phyloP scores from a whole-genome alignment of 2,329 filamentous ascomycete species.

The Conoideocrella luteorostrata region DNA sequence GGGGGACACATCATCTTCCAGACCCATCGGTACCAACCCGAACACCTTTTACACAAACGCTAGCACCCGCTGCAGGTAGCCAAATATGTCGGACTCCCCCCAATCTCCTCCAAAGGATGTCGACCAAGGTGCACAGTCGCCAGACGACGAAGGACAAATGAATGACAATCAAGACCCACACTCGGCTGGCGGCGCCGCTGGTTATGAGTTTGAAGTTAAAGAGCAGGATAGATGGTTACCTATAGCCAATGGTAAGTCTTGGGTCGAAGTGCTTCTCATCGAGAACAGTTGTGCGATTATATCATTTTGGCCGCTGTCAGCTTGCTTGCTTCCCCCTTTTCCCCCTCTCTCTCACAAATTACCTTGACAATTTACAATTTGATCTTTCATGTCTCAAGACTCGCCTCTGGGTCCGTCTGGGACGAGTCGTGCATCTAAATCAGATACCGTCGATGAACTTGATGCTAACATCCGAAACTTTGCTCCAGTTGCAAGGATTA shows the following conservation, averaged over 20 bases:
- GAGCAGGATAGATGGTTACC: conserved; percentile 99
- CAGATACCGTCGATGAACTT: conserved; percentile 47
- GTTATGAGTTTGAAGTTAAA: conserved; percentile 96
- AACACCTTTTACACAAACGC: conserved; percentile 52
- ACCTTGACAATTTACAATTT: too few relatives aligned
- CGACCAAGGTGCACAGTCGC: conserved; percentile 87
- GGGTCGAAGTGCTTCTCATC: conserved; percentile 8
- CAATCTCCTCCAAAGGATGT: conserved; percentile 91
- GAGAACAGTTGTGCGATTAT: neutral
- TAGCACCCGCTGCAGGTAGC: conserved; percentile 61
- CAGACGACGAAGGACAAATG: conserved; percentile 92
- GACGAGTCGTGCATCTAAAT: conserved; percentile 40
- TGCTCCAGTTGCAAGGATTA: conserved; percentile 95
- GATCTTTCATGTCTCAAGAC: conserved; percentile 53
- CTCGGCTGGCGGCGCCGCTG: conserved; percentile 55
- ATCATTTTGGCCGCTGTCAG: too few relatives aligned
- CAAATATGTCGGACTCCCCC: conserved; percentile 85
- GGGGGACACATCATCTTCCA: conserved; percentile 48
- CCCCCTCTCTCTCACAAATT: too few relatives aligned
- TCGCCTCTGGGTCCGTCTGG: conserved; percentile 46
- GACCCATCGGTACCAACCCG: conserved; percentile 48
- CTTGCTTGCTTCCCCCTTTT: too few relatives aligned
- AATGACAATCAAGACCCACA: conserved; percentile 78
- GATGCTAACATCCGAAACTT: conserved; percentile 95
- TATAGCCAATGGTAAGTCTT: conserved; percentile 97